Evolutionary conservation across 2,329 filamentous ascomycete genomes (phyloP), one percentile per base, ranked within the genome.

Genomic region (Cryphonectria nitschkei): DNA sequence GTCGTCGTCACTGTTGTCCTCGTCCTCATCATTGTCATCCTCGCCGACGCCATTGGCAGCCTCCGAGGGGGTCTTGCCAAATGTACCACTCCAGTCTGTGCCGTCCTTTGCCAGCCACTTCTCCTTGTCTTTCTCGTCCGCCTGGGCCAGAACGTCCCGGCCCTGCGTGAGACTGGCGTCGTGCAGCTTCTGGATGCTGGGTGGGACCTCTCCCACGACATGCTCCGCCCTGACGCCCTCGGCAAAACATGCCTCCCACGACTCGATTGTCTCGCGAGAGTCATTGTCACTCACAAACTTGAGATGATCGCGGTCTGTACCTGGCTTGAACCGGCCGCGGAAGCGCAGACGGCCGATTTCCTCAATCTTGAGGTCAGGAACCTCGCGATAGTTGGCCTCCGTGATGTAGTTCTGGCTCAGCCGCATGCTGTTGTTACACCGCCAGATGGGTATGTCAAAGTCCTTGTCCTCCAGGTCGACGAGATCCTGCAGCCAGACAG

Each of bases 361-460:
- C 72, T 93, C 86, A 16, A 97, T 85, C 62, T 94, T 87, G 1
- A 97, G 85, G 61, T 94, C 93, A 0, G 93, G 92, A 16, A 93
- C 86, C 1, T 87, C 82, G 13, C 84, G 81, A 78, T 88, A 90
- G 77, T 96, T 97, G 26, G 90, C 85, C 72, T 94, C 89, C 0
- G 93, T 97, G 76, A 98, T 92, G 80, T 95, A 98, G 78, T 97
- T 98, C 78, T 98, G 95, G 0, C 92, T 93, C 14, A 98, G 84
- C 5, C 95, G 89, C 72, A 88, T 84, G 0, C 90, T 86, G 70
- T 93, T 92, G 75, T 92, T 86, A 34, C 94, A 97, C 66, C 87
- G 90, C 92, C 94, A 98, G 70, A 99, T 92, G 0, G 95, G 96
- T n/a, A 98, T 86, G 74, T 96, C 92, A 76, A 98, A 91, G 19